Percentiles rank a stretch among this genome's conserved stretches.
Evolutionary conservation across 805 yeast species (phyloP).

Genomic region (Myxozyma kluyveri): DNA sequence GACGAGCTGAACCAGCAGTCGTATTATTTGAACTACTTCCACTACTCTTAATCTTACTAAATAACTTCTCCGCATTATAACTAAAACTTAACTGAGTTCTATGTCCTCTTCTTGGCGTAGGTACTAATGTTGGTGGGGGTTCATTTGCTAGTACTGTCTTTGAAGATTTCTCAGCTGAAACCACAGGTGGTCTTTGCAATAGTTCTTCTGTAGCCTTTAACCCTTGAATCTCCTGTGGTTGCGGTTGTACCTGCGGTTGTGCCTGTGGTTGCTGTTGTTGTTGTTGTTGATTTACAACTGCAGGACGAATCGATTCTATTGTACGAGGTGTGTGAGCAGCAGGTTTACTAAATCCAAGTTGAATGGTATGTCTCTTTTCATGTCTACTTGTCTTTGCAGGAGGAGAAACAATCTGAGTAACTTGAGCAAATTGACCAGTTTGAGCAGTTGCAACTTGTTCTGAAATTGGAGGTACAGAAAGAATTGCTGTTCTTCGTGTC

Average conservation of each 20-base stretch:
- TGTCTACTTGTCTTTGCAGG: constrained; percentile 1
- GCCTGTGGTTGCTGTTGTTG: not conserved
- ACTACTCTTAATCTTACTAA: constrained; percentile 14
- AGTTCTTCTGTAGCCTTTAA: not conserved
- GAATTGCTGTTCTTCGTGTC: too few species aligned
- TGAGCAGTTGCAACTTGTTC: too few species aligned
- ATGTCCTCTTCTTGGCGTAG: too few species aligned
- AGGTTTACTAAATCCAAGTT: constrained; percentile 25
- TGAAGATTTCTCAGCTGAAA: not conserved
- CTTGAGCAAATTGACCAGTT: too few species aligned
- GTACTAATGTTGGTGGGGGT: not conserved
- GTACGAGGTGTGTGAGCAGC: constrained; percentile 24
- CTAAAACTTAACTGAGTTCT: constrained; percentile 25
- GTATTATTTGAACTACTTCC: not conserved
- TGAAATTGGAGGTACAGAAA: too few species aligned
- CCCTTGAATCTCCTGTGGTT: not conserved
- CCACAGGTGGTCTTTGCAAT: not conserved
- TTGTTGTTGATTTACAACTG: constrained; percentile 7
- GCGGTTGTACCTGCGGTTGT: not conserved
- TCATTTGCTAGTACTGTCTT: not conserved
- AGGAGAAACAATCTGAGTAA: not conserved
- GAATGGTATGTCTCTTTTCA: constrained; percentile 27
- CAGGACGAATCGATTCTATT: constrained; percentile 10
- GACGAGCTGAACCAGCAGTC: constrained; percentile 2
- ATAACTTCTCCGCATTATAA: constrained; percentile 25